A percentile compares a stretch with the other conserved stretches of the same genome.
Conservation (phyloP, 805 yeast species). For the Cyberlindnera veronae region DNA sequence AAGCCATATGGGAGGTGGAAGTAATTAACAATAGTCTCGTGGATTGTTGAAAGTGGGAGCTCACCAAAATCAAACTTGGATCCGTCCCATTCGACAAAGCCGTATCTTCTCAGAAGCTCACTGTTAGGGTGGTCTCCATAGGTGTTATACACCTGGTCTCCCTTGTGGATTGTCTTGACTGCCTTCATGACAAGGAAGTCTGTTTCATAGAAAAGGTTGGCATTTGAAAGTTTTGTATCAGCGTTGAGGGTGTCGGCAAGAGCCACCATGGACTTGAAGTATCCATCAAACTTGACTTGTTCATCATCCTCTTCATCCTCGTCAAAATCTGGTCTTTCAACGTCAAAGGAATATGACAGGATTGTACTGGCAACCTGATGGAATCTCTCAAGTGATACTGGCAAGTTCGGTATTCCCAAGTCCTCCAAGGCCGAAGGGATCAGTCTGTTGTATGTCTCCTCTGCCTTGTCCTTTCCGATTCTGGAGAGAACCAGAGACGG, state of each 20-base stretch:
- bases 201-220: constrained; percentile 53
- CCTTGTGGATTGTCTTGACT: constrained; percentile 51
- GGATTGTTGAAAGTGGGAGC: constrained; percentile 39
- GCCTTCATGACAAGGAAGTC: constrained; percentile 68
- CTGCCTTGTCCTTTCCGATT: constrained; percentile 69
- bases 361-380: constrained; percentile 74
- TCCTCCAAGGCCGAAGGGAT: constrained; percentile 38
- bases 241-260: constrained; percentile 90
- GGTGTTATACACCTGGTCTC: constrained; percentile 80
- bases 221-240: constrained; percentile 73
- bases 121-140: constrained; percentile 90
- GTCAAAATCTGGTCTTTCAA: constrained; percentile 40
- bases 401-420: constrained; percentile 35
- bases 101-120: constrained; percentile 88
- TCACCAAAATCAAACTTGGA: constrained; percentile 83
- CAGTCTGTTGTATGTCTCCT: constrained; percentile 49
- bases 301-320: constrained; percentile 38
- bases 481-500: constrained; percentile 73
- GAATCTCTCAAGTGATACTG: constrained; percentile 53
- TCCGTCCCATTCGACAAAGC: constrained; percentile 76
- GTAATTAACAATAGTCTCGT: constrained; percentile 34
- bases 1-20: constrained; percentile 28
- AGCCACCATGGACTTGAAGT: constrained; percentile 84
- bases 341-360: constrained; percentile 90
- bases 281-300: constrained; percentile 35